Evolutionary conservation across 2,329 filamentous ascomycete species (phyloP), one percentile per base, ranked within the genome.

Genomic region (Fusarium sp.): DNA sequence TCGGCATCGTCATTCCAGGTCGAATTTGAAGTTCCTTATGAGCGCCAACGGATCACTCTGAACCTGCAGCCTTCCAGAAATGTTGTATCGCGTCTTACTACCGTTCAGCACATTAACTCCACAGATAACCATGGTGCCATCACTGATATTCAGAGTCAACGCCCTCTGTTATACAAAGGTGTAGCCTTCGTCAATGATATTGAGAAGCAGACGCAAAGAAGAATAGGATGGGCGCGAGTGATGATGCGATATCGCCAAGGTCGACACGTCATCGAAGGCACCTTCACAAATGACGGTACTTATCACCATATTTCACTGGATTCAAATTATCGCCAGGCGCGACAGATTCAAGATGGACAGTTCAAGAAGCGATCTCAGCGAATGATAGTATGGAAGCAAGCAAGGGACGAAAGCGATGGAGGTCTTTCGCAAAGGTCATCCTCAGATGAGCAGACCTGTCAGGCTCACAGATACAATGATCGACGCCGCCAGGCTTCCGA

Each of bases 301-400:
- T 57, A 67, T 11, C 67, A 71, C 5, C 73, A 77, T 19, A 67
- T 77, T 9, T 64, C 74, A 2, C 30, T 72, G 1, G 73, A 70
- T 13, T 75, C 75, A 2, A 71, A 65, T 30, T 59, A 70, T 19
- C 49, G 65, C n/a, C 57, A 43, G n/a, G 38, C 38, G 4, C 60
- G 52, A 25, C 33, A 37, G 16, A 32, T n/a, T 0, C n/a, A 42
- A 2, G 47, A 53, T 0, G 47, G 23, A 0, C 19, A 42, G 3
- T 3, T 25, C 2, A 18, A 6, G 15, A n/a, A 64, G 13, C 30
- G 25, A 9, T 44, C 59, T 8, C 57, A 61, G 10, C 50, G 56
- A 2, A 67, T 77, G 57, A 44, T 74, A 5, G 71, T 74, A 9
- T 75, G 75, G 75, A 75, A 50, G 16, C 23, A 73, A 5, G 47